These are phyloP conservation scores for Calcarisporium arbuscula DNA, from an alignment of 2,329 filamentous ascomycete genomes.

Conservation along the genomic window DNA sequence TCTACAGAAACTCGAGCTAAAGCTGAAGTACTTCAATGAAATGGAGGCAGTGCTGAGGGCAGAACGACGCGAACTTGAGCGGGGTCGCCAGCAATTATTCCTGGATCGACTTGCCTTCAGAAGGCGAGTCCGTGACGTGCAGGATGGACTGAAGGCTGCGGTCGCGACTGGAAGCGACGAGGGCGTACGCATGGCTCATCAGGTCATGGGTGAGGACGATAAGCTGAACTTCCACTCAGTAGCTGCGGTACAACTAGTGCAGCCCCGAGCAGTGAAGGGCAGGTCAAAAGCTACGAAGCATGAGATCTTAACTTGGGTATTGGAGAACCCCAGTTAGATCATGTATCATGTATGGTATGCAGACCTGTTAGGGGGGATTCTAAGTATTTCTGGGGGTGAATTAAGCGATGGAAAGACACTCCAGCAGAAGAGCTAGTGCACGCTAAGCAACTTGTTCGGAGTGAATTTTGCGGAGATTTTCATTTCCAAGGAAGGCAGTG, in stretches of 20 bases:
- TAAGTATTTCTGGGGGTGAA: no score
- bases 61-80: conserved; percentile 87
- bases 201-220: conserved; percentile 41
- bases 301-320: no score
- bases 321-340: no score
- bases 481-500: no score
- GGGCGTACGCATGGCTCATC: conserved; percentile 40
- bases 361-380: no score
- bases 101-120: conserved; percentile 87
- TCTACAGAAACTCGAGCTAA: conserved; percentile 92
- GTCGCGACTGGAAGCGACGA: conserved; percentile 43
- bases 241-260: conserved; percentile 36
- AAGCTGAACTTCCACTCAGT: conserved; percentile 47
- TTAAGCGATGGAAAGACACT: no score
- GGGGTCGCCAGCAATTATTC: conserved; percentile 87
- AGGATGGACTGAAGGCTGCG: conserved; percentile 63
- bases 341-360: no score
- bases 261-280: conserved; percentile 50
- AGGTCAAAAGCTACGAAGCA: conserved; percentile 52
- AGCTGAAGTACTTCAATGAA: conserved; percentile 92
- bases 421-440: no score
- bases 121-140: conserved; percentile 75
- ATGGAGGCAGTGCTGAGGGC: conserved; percentile 90
- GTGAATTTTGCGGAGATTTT: no score
- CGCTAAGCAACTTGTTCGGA: no score